Evolutionary conservation across 164 flowering plant species (phyloP).

Genomic region (grape (Vitis vinifera)): ASM3070453v1 NC_081818.1:3993501-3994000

Average conservation of each 20-base stretch:
- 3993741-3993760: constrained; percentile 56
- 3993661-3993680: not conserved
- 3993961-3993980: constrained; percentile 7
- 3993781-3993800: constrained; percentile 74
- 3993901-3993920: constrained; percentile 40
- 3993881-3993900: constrained; percentile 74
- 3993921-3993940: constrained; percentile 31
- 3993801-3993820: constrained; percentile 69
- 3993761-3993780: constrained; percentile 67
- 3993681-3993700: not conserved
- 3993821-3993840: constrained; percentile 63
- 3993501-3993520: constrained; percentile 69
- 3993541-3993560: constrained; percentile 49
- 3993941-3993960: constrained; percentile 49
- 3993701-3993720: constrained; percentile 50
- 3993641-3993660: not conserved
- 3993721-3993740: constrained; percentile 52
- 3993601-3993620: not conserved
- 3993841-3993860: constrained; percentile 80
- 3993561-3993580: constrained; percentile 41
- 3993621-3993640: not conserved
- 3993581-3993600: constrained; percentile 53
- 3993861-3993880: constrained; percentile 77
- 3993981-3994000: not conserved
- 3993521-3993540: constrained; percentile 53